Evolutionary conservation across 2,329 filamentous ascomycete species (phyloP), one percentile per base, ranked within the genome.

Genomic region (Penicillium sp.): DNA sequence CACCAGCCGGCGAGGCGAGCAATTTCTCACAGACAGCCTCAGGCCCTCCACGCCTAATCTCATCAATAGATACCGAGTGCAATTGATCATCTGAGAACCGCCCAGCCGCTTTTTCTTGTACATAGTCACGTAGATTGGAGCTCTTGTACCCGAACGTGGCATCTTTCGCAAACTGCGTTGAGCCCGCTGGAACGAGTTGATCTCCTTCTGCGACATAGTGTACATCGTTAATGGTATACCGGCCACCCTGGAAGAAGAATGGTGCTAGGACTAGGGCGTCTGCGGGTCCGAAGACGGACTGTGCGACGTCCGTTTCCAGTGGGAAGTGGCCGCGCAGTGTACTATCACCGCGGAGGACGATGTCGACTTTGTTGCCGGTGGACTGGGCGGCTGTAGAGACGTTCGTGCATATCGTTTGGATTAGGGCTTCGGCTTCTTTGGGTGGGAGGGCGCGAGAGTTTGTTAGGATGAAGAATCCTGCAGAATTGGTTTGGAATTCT

Each of bases 381-480:
- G 70, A 66, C 2, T 67, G 63, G 0, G 79, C 77, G 0, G 81
- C 82, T 8, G 67, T 51, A 20, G 77, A 68, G 3, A 85, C 61
- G 56, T 82, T 82, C 4, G 61, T 60, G 60, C 81, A 83, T 48
- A 86, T 83, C 20, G 78, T 76, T 7, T 65, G 63, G 60, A 84
- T 80, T 1, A 85, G 74, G 0, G 63, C 58, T 15, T 75, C 70
- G 0, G 82, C 82, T 42, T 79, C 75, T 0, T 67, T 64, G 0
- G 81, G 77, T 20, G 79, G 81, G 2, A 85, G 68, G 0, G 83
- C 83, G 4, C 83, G 79, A 3, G 81, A 84, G 64, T 85, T 85
- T 31, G 82, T 85, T 6, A 85, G 73, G 58, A 85, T 84, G 71
- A 85, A 85, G 74, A 85, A 85, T 18, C 82, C 83, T 3, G 69